These are phyloP conservation scores for Moesziomyces sp. DNA, from an alignment of 1,284 basidiomycete genomes.

Conservation along the genomic window DNA sequence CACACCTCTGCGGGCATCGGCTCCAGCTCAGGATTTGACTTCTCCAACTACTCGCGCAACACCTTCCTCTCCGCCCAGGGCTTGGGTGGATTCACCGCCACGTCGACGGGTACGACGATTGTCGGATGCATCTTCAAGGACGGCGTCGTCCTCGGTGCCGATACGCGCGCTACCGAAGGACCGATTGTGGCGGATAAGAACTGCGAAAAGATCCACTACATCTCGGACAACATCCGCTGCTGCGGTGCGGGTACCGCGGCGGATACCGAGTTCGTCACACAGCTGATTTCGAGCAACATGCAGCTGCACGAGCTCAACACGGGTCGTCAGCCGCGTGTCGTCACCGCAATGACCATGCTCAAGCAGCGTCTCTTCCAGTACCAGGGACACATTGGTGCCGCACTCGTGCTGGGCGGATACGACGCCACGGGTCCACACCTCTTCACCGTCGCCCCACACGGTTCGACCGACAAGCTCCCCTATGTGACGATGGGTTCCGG, in stretches of 20 bases:
- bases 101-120: constrained; percentile 90
- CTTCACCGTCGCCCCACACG: constrained; percentile 96
- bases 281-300: constrained; percentile 65
- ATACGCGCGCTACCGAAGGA: constrained; percentile 94
- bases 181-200: constrained; percentile 99
- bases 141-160: constrained; percentile 93
- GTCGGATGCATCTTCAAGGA: constrained; percentile 88
- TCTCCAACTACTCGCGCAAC: constrained; percentile 80
- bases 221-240: constrained; percentile 79
- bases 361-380: constrained; percentile 88
- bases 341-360: constrained; percentile 98
- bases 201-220: constrained; percentile 99
- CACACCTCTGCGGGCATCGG: constrained; percentile 3
- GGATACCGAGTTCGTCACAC: constrained; percentile 86
- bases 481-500: constrained; percentile 99
- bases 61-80: constrained; percentile 79
- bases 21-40: constrained; percentile 74
- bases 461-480: constrained; percentile 96
- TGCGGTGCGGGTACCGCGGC: constrained; percentile 98
- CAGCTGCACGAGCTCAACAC: constrained; percentile 66
- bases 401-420: constrained; percentile 95
- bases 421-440: constrained; percentile 92
- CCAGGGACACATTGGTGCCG: constrained; percentile 93
- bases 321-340: constrained; percentile 75
- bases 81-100: constrained; percentile 69